Evolutionary conservation across 345 rosid species (phyloP).

Genomic region (Durio zibethinus): DNA sequence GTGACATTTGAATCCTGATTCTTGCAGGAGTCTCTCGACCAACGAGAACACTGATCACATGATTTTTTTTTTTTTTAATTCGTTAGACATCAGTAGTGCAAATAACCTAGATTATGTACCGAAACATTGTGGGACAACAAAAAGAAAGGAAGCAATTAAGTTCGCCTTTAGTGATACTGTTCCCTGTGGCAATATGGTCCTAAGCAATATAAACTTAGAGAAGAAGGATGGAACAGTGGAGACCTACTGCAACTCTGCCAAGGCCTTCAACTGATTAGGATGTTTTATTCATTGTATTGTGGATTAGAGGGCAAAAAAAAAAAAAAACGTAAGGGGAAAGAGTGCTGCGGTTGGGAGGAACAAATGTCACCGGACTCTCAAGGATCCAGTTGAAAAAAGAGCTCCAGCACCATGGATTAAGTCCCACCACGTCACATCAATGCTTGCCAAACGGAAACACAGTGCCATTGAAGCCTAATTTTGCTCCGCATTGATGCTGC

Average conservation of each 20-base stretch:
- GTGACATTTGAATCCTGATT: not conserved
- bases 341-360: too few species aligned
- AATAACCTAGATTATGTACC: conserved; percentile 81
- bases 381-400: too few species aligned
- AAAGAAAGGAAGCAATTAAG: conserved; percentile 66
- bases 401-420: too few species aligned
- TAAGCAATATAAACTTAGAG: conserved; percentile 74
- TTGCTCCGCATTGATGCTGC: too few species aligned
- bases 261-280: too few species aligned
- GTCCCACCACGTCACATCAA: too few species aligned
- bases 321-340: too few species aligned
- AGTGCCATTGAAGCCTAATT: too few species aligned
- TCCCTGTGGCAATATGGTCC: conserved; percentile 79
- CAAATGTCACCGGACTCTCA: too few species aligned
- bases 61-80: not conserved
- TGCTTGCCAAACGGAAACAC: too few species aligned
- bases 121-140: conserved; percentile 79
- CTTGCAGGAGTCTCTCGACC: not conserved
- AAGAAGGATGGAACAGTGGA: conserved; percentile 65
- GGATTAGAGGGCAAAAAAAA: too few species aligned
- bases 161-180: conserved; percentile 91
- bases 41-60: conserved; percentile 5
- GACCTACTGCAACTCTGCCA: conserved; percentile 89
- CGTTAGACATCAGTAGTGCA: conserved; percentile 80
- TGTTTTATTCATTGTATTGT: too few species aligned